These are phyloP conservation scores for Calonectria crousiana DNA, from an alignment of 2,329 filamentous ascomycete genomes.

Conservation along the genomic window DNA sequence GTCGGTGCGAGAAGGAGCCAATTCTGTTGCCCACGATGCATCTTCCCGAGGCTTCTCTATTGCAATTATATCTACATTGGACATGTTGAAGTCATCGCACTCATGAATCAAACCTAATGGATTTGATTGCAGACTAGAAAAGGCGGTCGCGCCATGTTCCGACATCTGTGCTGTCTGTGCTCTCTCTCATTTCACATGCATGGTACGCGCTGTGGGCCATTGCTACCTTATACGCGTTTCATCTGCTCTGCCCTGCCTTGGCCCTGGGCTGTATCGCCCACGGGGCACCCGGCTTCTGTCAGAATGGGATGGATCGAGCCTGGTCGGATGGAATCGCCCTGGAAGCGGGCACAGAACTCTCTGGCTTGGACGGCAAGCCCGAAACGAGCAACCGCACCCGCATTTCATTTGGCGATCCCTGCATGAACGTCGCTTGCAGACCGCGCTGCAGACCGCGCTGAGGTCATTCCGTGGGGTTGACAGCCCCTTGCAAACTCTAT, in stretches of 20 bases:
- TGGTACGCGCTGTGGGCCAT: neutral
- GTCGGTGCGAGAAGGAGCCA: too few species aligned
- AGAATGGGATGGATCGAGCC: neutral
- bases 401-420: neutral
- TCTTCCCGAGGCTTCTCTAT: too few species aligned
- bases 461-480: conserved; percentile 6
- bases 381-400: neutral
- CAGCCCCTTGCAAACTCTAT: conserved; percentile 4
- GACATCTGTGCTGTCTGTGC: neutral
- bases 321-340: neutral
- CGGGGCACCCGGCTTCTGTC: neutral
- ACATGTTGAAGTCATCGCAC: too few species aligned
- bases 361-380: neutral
- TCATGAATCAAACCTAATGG: neutral
- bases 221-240: neutral
- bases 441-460: neutral
- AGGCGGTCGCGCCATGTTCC: neutral
- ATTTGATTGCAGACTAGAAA: neutral
- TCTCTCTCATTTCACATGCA: neutral
- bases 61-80: too few species aligned
- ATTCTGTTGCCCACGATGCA: neutral
- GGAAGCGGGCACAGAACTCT: neutral
- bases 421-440: neutral
- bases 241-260: neutral
- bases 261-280: neutral